Evolutionary conservation across 2,329 filamentous ascomycete genomes (phyloP).

Genomic region (Colletotrichum abscissum): DNA sequence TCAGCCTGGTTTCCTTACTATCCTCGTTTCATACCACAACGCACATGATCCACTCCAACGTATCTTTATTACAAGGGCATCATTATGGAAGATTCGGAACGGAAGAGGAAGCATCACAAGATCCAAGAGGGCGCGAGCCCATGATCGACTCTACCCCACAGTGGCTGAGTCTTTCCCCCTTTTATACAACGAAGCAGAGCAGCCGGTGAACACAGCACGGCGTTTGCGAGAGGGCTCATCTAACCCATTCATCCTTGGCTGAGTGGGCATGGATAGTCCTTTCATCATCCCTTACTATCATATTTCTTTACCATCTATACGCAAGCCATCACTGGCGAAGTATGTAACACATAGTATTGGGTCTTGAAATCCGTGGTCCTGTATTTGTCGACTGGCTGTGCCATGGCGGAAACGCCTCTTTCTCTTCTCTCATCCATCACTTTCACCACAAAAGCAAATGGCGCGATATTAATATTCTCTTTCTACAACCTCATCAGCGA

Average conservation of each 20-base stretch:
- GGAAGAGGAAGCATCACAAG: slow-evolving; percentile 25
- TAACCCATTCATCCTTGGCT: background rate
- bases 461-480: slow-evolving; percentile 13
- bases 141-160: background rate
- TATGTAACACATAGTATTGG: slow-evolving; percentile 26
- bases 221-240: slow-evolving; percentile 1
- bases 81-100: slow-evolving; percentile 3
- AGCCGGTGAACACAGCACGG: slow-evolving; percentile 30
- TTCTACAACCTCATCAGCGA: slow-evolving; percentile 19
- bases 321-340: slow-evolving; percentile 13
- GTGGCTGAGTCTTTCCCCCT: background rate
- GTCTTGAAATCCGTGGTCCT: background rate
- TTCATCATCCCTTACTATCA: slow-evolving; percentile 3
- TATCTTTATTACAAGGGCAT: slow-evolving; percentile 10
- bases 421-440: background rate
- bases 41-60: slow-evolving; percentile 4
- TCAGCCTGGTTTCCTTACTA: background rate
- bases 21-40: background rate
- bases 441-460: background rate
- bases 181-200: slow-evolving; percentile 5
- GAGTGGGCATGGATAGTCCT: background rate
- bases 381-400: slow-evolving; percentile 22
- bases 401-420: background rate
- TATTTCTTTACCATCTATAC: background rate
- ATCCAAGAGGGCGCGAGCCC: slow-evolving; percentile 34